A percentile compares a stretch with the other conserved stretches of the same genome.
Evolutionary conservation across 257 asterid genomes (phyloP).

Genomic region (Nicotiana knightiana): DNA sequence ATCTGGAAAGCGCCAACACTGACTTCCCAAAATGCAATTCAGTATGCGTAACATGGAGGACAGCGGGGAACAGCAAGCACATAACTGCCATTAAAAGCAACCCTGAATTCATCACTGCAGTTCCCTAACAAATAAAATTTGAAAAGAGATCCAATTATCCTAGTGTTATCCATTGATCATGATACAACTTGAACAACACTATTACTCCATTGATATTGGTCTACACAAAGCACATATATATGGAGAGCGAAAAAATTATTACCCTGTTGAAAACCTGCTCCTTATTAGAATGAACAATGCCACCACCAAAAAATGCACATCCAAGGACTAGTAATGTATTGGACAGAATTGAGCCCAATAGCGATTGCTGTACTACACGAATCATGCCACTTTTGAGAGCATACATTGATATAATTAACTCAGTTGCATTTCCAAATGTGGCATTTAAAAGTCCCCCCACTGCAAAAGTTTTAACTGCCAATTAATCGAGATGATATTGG

Average conservation of each 20-base stretch:
- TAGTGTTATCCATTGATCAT: not conserved
- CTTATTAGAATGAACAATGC: constrained; percentile 49
- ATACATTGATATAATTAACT: constrained; percentile 68
- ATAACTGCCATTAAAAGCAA: constrained; percentile 88
- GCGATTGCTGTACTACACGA: constrained; percentile 72
- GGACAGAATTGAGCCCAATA: constrained; percentile 74
- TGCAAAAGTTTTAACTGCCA: constrained; percentile 20
- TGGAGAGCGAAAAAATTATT: not conserved
- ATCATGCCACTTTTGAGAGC: constrained; percentile 64
- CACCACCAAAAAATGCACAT: constrained; percentile 79
- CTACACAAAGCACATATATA: not conserved
- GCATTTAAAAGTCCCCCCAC: constrained; percentile 88
- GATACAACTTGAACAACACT: not conserved
- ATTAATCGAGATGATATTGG: not conserved
- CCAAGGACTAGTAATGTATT: constrained; percentile 80
- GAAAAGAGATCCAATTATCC: not conserved
- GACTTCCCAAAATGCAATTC: constrained; percentile 77
- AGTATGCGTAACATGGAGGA: constrained; percentile 68
- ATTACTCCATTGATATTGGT: not conserved
- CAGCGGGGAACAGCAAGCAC: constrained; percentile 72
- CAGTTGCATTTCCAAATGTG: constrained; percentile 84
- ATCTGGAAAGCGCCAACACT: constrained; percentile 77
- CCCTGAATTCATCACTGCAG: constrained; percentile 66
- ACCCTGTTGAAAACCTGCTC: constrained; percentile 52
- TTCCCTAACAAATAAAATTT: constrained; percentile 33